Evolutionary conservation across 352 stramenopile species (phyloP), one percentile per base, ranked within the genome.

Genomic region (Phytophthora meadii): DNA sequence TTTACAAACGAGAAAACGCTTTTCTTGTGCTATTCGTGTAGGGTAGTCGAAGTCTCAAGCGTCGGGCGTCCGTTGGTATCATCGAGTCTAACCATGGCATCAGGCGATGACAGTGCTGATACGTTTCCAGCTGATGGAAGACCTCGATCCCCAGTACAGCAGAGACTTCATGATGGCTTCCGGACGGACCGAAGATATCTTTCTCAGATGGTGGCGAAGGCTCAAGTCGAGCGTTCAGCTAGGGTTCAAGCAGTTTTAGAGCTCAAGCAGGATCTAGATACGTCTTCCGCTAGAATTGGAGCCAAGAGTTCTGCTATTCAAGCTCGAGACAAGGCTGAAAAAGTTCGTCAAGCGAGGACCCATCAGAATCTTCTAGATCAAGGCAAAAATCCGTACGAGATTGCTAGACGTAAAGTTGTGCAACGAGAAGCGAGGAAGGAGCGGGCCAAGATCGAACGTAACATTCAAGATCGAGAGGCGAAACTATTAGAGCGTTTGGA

Each of bases 301-400:
- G 76, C 73, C 2, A 69, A 84, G 19, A 90, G 84, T 49, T 69
- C 80, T 4, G 47, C 60, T 15, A 30, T 68, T 15, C 57, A 82
- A 40, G 70, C 70, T 7, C 61, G 66, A 28, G 39, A 57, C 3
- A 41, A 81, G 30, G 65, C 74, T 1, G 56, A 76, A 15, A 65
- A 68, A 0, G 51, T 71, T 2, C 41, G 74, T n/a, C 70, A 90
- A 46, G 72, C 67, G 25, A 47, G 62, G 1, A 59, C 69, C 14
- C 89, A 88, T 44, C 71, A 88, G 27, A 68, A 77, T 47, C 65
- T 93, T 4, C 39, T 95, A 40, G 69, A 74, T 24, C 83, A 92
- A 28, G 87, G 87, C 5, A 78, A 87, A 46, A 95, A 95, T 59
- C 85, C 88, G 17, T 90, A 95, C 59, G 84, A 94, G 44, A 81